Evolutionary conservation across 495 filamentous ascomycete species (phyloP).

Genomic region (Trichoderma erinaceum): DNA sequence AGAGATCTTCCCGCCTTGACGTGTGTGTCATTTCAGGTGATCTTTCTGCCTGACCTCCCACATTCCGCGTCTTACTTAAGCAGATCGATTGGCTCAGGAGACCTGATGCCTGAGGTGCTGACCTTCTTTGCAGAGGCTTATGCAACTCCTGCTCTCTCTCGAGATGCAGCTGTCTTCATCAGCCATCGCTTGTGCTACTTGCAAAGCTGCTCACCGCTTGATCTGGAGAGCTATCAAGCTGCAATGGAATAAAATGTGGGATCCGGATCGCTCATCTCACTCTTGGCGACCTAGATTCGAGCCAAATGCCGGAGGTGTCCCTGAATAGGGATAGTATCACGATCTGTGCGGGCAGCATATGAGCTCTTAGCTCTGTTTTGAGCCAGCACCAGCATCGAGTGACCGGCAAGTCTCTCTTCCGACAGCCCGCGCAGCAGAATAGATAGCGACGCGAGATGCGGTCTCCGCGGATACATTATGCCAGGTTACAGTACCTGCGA

Average conservation of each 20-base stretch:
- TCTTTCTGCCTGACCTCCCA: neutral
- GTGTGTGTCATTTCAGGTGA: neutral
- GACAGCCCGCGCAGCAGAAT: neutral
- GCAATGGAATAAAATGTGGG: neutral
- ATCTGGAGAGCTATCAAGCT: neutral
- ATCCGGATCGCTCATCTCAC: neutral
- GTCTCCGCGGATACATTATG: neutral
- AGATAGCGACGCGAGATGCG: neutral
- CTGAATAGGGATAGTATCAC: constrained; percentile 10
- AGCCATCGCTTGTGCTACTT: neutral
- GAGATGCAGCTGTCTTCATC: neutral
- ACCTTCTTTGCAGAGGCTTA: neutral
- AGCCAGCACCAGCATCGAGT: neutral
- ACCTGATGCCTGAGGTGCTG: neutral
- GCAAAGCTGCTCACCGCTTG: neutral
- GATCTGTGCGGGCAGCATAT: neutral
- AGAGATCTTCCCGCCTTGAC: constrained; percentile 5
- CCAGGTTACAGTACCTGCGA: neutral
- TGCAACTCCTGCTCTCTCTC: neutral
- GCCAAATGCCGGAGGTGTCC: constrained; percentile 6
- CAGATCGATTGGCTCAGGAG: neutral
- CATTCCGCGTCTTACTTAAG: neutral
- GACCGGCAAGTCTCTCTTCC: neutral
- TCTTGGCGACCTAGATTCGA: neutral
- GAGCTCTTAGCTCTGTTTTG: neutral